Conservation (phyloP, 2,329 filamentous ascomycete genomes). For the Cercospora zeina region DNA sequence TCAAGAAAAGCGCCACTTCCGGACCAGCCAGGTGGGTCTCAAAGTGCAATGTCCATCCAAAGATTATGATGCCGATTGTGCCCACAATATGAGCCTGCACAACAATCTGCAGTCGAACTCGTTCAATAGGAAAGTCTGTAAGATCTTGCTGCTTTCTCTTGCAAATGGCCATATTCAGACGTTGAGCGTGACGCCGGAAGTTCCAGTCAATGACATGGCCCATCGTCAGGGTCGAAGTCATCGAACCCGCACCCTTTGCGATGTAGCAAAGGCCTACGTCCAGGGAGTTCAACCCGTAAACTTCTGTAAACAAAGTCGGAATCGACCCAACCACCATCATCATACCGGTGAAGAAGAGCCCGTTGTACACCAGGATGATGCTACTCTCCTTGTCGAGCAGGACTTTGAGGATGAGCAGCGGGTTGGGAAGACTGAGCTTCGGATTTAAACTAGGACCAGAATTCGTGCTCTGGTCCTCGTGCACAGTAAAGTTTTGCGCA, state of each 20-base stretch:
- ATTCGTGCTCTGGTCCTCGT: conserved; percentile 18
- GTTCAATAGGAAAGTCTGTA: conserved; percentile 54
- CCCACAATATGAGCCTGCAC: conserved; percentile 43
- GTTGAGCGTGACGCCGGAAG: conserved; percentile 66
- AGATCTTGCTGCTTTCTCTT: conserved; percentile 58
- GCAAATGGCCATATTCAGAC: conserved; percentile 62
- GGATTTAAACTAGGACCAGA: not conserved
- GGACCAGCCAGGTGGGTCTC: conserved; percentile 45
- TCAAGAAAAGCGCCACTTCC: conserved; percentile 50
- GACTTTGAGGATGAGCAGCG: conserved; percentile 39
- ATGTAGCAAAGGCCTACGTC: conserved; percentile 35
- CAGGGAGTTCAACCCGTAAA: conserved; percentile 39
- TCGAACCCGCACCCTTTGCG: conserved; percentile 44
- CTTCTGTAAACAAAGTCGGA: conserved; percentile 45
- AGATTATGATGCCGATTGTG: conserved; percentile 41
- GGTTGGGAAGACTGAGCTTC: conserved; percentile 46
- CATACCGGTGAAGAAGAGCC: conserved; percentile 49
- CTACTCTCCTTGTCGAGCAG: conserved; percentile 35
- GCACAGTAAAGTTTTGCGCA: conserved; percentile 11
- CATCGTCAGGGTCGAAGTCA: conserved; percentile 44
- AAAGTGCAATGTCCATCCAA: conserved; percentile 47
- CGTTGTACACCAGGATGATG: conserved; percentile 35
- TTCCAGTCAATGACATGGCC: conserved; percentile 70
- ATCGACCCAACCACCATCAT: conserved; percentile 51
- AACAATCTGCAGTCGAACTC: conserved; percentile 46